phyloP scores from a whole-genome alignment of 164 flowering plant species.

The Liquidambar formosana region DNA sequence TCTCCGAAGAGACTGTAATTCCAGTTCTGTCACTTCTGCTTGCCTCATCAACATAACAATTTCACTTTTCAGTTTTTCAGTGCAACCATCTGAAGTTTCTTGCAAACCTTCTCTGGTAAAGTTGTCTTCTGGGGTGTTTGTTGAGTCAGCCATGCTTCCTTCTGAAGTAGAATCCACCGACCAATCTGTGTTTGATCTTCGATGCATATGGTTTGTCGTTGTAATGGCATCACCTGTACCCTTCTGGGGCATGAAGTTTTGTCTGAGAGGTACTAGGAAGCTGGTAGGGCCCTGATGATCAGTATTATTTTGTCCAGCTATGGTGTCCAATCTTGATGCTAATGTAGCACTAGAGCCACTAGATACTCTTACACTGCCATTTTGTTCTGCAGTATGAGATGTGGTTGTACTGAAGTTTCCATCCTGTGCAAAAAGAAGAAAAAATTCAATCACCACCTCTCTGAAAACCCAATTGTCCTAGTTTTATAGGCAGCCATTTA shows the following conservation, averaged over 20 bases:
- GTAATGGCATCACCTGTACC: slow-evolving; percentile 9
- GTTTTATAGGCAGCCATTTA: too few relatives aligned
- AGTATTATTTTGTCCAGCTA: background rate
- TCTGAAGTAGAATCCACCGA: slow-evolving; percentile 40
- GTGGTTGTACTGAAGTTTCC: background rate
- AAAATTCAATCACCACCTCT: background rate
- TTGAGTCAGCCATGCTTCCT: slow-evolving; percentile 32
- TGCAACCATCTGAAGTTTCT: slow-evolving; percentile 20
- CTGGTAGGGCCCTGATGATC: slow-evolving; percentile 2
- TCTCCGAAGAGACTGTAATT: slow-evolving; percentile 42
- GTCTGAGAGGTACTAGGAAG: slow-evolving; percentile 8
- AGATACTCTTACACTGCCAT: slow-evolving; percentile 14
- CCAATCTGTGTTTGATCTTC: slow-evolving; percentile 33
- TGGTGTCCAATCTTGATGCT: slow-evolving; percentile 3
- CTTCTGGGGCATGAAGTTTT: slow-evolving; percentile 20
- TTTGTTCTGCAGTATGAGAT: slow-evolving; percentile 3
- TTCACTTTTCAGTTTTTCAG: slow-evolving; percentile 33
- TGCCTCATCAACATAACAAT: slow-evolving; percentile 25
- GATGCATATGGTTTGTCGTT: slow-evolving; percentile 13
- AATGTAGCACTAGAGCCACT: slow-evolving; percentile 7
- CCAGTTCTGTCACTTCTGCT: slow-evolving; percentile 39
- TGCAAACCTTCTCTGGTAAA: slow-evolving; percentile 19
- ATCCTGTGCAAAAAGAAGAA: slow-evolving; percentile 21
- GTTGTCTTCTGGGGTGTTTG: slow-evolving; percentile 32
- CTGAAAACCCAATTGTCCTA: background rate